Percentiles rank a stretch among this genome's conserved stretches.
Conservation (phyloP, 805 yeast species). For the Candida alai region DNA sequence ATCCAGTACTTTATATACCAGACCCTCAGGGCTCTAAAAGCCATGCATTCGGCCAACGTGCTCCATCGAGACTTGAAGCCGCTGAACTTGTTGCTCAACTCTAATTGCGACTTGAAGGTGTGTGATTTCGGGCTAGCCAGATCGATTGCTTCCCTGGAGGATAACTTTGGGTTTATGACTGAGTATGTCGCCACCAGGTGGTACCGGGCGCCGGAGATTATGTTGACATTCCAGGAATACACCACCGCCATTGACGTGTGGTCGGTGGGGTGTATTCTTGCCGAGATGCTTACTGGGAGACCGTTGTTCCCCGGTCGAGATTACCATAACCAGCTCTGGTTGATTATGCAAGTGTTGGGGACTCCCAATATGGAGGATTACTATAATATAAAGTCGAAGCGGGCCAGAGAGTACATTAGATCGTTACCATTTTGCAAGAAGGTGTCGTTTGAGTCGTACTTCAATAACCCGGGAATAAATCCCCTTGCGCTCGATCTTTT, state of each 20-base stretch:
- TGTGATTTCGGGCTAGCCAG: constrained; percentile 94
- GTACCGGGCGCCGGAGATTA: constrained; percentile 97
- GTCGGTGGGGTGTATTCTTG: constrained; percentile 95
- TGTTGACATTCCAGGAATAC: constrained; percentile 90
- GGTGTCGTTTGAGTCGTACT: constrained; percentile 48
- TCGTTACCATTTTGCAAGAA: constrained; percentile 70
- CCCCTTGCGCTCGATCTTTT: constrained; percentile 56
- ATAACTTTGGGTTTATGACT: constrained; percentile 80
- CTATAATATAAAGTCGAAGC: constrained; percentile 64
- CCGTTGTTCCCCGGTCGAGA: constrained; percentile 94
- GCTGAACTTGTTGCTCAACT: constrained; percentile 75
- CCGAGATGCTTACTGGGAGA: constrained; percentile 80
- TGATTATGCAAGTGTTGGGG: constrained; percentile 81
- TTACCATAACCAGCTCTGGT: constrained; percentile 84
- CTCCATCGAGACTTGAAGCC: constrained; percentile 93
- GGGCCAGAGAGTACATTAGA: constrained; percentile 86
- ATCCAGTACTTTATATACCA: constrained; percentile 92
- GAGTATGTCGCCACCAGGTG: constrained; percentile 97
- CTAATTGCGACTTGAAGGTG: constrained; percentile 89
- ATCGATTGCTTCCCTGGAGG: constrained; percentile 56
- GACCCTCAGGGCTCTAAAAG: constrained; percentile 83
- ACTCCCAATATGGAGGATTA: constrained; percentile 83
- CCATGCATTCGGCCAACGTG: constrained; percentile 90
- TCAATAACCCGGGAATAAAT: constrained; percentile 33
- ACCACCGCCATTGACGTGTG: constrained; percentile 94